Conservation (phyloP, 2,329 filamentous ascomycete species). For the Zopfia rhizophila region DNA sequence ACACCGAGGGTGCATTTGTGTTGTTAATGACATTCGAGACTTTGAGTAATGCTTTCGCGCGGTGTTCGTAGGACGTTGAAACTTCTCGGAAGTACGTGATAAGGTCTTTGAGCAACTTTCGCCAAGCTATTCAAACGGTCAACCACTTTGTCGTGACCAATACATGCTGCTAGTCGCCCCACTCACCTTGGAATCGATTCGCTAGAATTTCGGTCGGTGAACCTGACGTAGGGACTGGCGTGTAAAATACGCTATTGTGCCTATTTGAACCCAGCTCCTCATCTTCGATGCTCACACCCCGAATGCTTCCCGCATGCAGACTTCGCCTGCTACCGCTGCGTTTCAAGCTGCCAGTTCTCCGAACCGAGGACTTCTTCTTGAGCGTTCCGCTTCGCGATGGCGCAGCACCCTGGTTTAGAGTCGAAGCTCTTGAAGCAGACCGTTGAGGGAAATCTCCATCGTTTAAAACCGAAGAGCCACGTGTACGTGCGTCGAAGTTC, state of each 20-base stretch:
- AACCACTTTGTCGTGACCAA: constrained; percentile 17
- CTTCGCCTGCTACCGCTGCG: constrained; percentile 84
- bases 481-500: constrained; percentile 75
- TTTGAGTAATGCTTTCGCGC: constrained; percentile 83
- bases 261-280: constrained; percentile 72
- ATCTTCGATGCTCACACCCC: constrained; percentile 79
- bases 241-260: constrained; percentile 85
- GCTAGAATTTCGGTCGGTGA: constrained; percentile 89
- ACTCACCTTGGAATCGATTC: constrained; percentile 85
- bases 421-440: constrained; percentile 67
- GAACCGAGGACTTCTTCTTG: constrained; percentile 87
- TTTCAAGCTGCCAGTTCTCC: constrained; percentile 77
- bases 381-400: constrained; percentile 76
- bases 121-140: constrained; percentile 74
- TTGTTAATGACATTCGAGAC: constrained; percentile 87
- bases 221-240: constrained; percentile 86
- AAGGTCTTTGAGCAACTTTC: constrained; percentile 92
- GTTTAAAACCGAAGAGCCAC: constrained; percentile 72
- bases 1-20: constrained; percentile 76
- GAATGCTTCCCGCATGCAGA: constrained; percentile 85
- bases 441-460: constrained; percentile 66
- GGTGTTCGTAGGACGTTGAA: constrained; percentile 86
- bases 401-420: constrained; percentile 56
- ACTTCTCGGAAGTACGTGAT: constrained; percentile 95
- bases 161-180: not conserved